phyloP scores from a whole-genome alignment of 306 rosid genomes.

The Hylodesmum podocarpum region DNA sequence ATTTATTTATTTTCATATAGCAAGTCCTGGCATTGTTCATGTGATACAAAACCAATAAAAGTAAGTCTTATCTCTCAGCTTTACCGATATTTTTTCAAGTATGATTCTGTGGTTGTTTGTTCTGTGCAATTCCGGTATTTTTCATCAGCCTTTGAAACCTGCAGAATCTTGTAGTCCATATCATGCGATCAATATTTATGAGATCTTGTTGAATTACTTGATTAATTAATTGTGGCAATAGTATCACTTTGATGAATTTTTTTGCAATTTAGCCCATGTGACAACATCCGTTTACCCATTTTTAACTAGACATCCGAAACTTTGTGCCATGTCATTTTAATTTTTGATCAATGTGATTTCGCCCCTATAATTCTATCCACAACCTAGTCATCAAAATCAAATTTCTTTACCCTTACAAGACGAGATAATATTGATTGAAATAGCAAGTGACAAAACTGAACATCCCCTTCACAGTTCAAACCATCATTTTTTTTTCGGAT shows the following conservation, averaged over 20 bases:
- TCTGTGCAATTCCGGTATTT: neutral
- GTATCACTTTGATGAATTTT: neutral
- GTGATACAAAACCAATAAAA: conserved; percentile 9
- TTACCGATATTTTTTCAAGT: conserved; percentile 9
- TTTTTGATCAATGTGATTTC: neutral
- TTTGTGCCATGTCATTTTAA: neutral
- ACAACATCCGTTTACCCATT: neutral
- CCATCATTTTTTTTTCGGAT: neutral
- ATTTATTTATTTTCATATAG: neutral
- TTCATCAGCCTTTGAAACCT: neutral
- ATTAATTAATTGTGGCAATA: neutral
- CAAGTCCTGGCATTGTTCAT: neutral
- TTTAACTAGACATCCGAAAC: neutral
- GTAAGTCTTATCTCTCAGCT: conserved; percentile 12
- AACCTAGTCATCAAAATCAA: neutral
- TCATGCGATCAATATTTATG: neutral
- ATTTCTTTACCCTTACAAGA: neutral
- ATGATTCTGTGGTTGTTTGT: neutral
- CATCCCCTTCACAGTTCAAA: neutral
- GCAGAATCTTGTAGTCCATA: neutral
- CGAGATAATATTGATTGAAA: neutral
- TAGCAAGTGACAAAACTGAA: neutral
- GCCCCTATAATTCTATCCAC: neutral
- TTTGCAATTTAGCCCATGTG: neutral
- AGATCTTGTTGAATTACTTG: neutral